Base-by-base conservation (phyloP, 257 asterid species). In the Ehretia macrophylla region DNA sequence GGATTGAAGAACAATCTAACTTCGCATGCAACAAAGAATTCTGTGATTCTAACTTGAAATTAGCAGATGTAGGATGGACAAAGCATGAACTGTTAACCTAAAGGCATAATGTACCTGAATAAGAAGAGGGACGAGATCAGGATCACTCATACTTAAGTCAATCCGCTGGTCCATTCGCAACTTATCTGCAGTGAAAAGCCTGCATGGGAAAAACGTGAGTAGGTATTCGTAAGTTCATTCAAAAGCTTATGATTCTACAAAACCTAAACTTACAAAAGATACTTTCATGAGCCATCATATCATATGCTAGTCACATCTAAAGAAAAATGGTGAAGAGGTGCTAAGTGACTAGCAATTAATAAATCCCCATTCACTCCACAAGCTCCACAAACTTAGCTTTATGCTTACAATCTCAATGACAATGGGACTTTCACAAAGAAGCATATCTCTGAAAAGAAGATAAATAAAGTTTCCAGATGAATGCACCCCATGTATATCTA, bases 61-160 rank as follows among this genome's bases (percentile, higher is more conserved):
- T 8, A 20, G 39, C 8, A 35, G 5, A 18, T 17, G 39, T 51
- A 19, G 17, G 14, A 38, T 17, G 48, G 47, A 13, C 45, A 39
- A 59, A 48, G 55, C 21, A 14, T 17, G 60, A 39, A 49, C 32
- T 53, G 23, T 53, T 55, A 60, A 64, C 68, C 65, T 58, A 56
- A 9, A 51, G 55, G 16, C 50, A 66, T 17, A 51, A 61, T 27
- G 48, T 81, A 93, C 99, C 97, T 93, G 99, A 70, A 93, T 74
- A 78, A 89, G 72, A 60, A 89, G 97, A 42, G 97, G 96, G 64
- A 93, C 96, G 48, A 93, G 94, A 79, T 89, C 99, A 53, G 92
- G 84, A 72, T 89, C 99, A 68, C 97, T 85, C 99, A 89, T 93
- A 86, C 99, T 83, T 72, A 89, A 84, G 79, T 85, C 90, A 60